These are phyloP conservation scores for Amphicarpaea edgeworthii DNA, from an alignment of 306 rosid species.

Conservation along the genomic window DNA sequence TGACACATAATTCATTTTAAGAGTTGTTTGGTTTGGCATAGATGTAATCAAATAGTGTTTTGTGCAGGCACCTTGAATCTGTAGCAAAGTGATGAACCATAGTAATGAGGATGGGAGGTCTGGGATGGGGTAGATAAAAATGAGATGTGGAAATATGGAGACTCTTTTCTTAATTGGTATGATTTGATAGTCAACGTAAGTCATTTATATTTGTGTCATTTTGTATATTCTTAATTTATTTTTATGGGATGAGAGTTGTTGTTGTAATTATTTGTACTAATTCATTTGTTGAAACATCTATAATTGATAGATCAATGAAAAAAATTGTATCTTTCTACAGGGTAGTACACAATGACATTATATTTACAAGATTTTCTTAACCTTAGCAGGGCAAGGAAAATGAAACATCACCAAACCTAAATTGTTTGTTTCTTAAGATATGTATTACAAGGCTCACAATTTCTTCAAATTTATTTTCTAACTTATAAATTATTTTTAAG, in stretches of 20 bases:
- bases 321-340: constrained; percentile 1
- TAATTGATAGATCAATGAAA: constrained; percentile 7
- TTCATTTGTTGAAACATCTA: constrained; percentile 41
- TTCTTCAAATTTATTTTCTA: too few species aligned
- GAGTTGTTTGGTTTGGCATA: too few species aligned
- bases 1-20: too few species aligned
- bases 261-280: constrained; percentile 1
- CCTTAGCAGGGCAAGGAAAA: constrained; percentile 35
- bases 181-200: background rate
- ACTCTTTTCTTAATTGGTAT: constrained; percentile 25
- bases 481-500: too few species aligned
- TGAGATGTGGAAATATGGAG: too few species aligned
- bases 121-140: too few species aligned
- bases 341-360: background rate
- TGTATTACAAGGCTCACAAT: too few species aligned
- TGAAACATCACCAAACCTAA: constrained; percentile 45
- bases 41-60: background rate
- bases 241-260: background rate
- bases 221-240: constrained; percentile 4
- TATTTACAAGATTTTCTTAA: constrained; percentile 21
- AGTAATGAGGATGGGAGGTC: background rate
- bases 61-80: constrained; percentile 19
- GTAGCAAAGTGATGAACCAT: constrained; percentile 25
- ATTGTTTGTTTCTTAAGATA: constrained; percentile 33
- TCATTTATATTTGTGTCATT: background rate